phyloP scores from a whole-genome alignment of 345 rosid genomes.

The Euphorbia lathyris region DNA sequence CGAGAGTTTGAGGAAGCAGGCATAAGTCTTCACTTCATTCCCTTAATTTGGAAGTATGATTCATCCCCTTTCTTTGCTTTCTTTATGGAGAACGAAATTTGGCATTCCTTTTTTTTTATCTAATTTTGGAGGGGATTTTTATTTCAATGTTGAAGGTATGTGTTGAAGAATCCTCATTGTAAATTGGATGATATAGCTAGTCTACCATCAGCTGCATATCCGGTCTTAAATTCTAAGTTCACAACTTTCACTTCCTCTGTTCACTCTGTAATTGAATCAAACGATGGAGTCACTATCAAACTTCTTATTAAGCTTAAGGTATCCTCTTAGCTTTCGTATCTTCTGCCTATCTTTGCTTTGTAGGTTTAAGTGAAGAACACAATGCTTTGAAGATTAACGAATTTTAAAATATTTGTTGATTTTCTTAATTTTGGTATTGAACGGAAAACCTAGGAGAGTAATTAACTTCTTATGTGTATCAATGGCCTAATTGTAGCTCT shows the following conservation, averaged over 20 bases:
- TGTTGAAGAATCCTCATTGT: constrained; percentile 71
- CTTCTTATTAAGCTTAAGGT: constrained; percentile 86
- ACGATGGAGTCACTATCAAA: constrained; percentile 78
- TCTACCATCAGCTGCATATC: constrained; percentile 68
- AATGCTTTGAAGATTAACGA: neutral
- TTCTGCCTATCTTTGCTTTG: neutral
- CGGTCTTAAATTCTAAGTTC: constrained; percentile 72
- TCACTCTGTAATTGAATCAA: constrained; percentile 65
- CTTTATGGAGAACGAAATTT: neutral
- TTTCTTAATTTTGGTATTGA: neutral
- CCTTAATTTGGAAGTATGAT: constrained; percentile 72
- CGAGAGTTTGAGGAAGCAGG: constrained; percentile 57
- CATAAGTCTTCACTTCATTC: constrained; percentile 53
- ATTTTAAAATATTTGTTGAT: neutral
- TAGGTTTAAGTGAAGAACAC: neutral
- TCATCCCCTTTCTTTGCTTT: neutral
- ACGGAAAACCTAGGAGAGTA: neutral
- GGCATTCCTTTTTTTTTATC: too few species aligned
- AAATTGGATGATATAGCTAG: constrained; percentile 69
- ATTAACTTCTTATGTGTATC: neutral
- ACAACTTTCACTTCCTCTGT: constrained; percentile 69
- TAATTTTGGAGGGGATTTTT: neutral
- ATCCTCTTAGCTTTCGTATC: neutral
- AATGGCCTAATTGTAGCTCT: neutral
- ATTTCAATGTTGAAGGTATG: constrained; percentile 35